Evolutionary conservation across 139 green algal genomes (phyloP).

Genomic region (Chlorella sp.): DNA sequence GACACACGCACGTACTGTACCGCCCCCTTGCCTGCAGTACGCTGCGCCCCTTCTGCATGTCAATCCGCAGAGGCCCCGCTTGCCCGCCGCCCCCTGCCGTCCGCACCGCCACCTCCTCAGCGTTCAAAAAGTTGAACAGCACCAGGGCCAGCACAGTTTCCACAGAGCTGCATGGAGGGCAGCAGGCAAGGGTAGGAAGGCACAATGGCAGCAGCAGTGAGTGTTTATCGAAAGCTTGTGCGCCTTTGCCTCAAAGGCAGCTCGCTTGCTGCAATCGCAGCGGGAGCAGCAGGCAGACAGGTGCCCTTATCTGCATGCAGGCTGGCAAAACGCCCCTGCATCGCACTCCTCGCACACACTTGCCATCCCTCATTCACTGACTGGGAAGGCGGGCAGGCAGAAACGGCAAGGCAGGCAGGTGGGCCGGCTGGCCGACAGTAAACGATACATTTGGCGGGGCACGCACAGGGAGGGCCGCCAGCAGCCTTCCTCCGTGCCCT

Average conservation of each 20-base stretch:
- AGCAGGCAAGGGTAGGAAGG: not conserved
- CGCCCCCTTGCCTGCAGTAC: not conserved
- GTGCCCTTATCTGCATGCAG: not conserved
- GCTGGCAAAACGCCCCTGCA: not conserved
- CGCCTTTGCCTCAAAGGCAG: not conserved
- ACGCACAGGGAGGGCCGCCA: not conserved
- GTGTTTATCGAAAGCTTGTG: not conserved
- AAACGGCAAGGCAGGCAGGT: not conserved
- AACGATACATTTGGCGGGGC: not conserved
- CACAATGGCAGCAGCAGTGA: not conserved
- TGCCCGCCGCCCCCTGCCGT: not conserved
- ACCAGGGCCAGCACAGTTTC: not conserved
- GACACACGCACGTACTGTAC: no score
- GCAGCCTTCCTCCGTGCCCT: not conserved
- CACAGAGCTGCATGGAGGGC: not conserved
- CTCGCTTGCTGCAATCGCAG: not conserved
- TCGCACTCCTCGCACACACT: not conserved
- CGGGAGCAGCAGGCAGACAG: not conserved
- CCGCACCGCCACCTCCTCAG: not conserved
- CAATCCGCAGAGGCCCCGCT: not conserved
- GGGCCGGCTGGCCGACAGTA: no score
- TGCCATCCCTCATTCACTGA: no score
- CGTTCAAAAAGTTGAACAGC: not conserved
- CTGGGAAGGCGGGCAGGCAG: not conserved
- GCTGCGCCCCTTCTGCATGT: not conserved